Evolutionary conservation across 768 basidiomycete species (phyloP).

Genomic region (Crassisporium funariophilum): DNA sequence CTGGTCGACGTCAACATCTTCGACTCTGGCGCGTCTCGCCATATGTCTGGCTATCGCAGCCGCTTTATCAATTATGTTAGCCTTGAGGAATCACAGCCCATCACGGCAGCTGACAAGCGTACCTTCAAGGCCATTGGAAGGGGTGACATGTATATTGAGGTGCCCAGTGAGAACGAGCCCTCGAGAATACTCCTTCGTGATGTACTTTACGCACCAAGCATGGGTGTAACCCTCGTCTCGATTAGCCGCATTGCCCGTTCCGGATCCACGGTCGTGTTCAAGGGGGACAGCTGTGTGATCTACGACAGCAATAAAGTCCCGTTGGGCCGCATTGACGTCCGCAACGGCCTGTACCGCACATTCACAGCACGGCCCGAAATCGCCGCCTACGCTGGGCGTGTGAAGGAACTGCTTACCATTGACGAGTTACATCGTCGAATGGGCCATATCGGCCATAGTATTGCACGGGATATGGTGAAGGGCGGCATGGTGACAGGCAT

Average conservation of each 20-base stretch:
- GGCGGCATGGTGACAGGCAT: no score
- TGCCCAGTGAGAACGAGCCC: slow-evolving; percentile 12
- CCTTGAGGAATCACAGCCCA: slow-evolving; percentile 14
- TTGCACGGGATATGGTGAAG: no score
- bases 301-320: not conserved
- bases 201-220: slow-evolving; percentile 10
- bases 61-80: slow-evolving; percentile 17
- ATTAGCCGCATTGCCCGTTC: not conserved
- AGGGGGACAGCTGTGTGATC: not conserved
- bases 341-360: slow-evolving; percentile 16
- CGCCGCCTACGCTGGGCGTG: no score
- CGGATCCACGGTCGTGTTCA: not conserved
- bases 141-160: slow-evolving; percentile 16
- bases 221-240: slow-evolving; percentile 8
- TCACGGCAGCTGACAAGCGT: slow-evolving; percentile 22
- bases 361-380: slow-evolving; percentile 3
- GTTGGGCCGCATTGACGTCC: slow-evolving; percentile 1
- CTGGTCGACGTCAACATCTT: slow-evolving; percentile 21
- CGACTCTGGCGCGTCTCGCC: not conserved
- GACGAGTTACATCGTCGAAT: no score
- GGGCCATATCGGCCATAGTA: no score
- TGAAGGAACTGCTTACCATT: no score
- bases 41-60: slow-evolving; percentile 3
- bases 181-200: slow-evolving; percentile 10
- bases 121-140: slow-evolving; percentile 16